These are phyloP conservation scores for Phytophthora tubulina DNA, from an alignment of 352 stramenopile genomes.

Conservation along the genomic window DNA sequence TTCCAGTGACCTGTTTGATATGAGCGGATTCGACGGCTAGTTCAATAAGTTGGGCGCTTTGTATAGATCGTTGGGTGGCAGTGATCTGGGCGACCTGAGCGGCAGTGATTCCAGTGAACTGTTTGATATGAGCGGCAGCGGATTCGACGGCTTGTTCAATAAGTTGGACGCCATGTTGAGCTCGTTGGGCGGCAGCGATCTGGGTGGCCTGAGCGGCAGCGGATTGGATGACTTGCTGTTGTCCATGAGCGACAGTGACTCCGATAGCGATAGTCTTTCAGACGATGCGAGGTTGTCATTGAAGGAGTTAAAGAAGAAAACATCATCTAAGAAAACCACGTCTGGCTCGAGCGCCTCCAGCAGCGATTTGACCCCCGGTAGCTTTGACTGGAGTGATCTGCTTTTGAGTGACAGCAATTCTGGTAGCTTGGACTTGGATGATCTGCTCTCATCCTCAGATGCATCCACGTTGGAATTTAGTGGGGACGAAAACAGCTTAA, in stretches of 20 bases:
- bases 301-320: slow-evolving; percentile 11
- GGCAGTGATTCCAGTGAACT: background rate
- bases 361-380: too few species aligned
- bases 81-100: background rate
- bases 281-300: too few species aligned
- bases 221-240: background rate
- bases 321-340: background rate
- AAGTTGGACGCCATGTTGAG: background rate
- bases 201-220: slow-evolving; percentile 10
- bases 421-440: too few species aligned
- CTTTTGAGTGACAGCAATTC: background rate
- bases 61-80: background rate
- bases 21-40: too few species aligned
- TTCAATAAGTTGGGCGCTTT: too few species aligned
- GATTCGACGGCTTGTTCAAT: background rate
- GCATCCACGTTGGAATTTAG: background rate
- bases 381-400: too few species aligned
- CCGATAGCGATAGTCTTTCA: background rate
- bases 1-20: too few species aligned
- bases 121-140: background rate
- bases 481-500: background rate
- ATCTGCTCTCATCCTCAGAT: too few species aligned
- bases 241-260: slow-evolving; percentile 7
- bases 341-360: background rate
- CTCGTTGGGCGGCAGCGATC: background rate